Evolutionary conservation across 148 eudicot genomes (phyloP).

Genomic region (Euryodendron excelsum): DNA sequence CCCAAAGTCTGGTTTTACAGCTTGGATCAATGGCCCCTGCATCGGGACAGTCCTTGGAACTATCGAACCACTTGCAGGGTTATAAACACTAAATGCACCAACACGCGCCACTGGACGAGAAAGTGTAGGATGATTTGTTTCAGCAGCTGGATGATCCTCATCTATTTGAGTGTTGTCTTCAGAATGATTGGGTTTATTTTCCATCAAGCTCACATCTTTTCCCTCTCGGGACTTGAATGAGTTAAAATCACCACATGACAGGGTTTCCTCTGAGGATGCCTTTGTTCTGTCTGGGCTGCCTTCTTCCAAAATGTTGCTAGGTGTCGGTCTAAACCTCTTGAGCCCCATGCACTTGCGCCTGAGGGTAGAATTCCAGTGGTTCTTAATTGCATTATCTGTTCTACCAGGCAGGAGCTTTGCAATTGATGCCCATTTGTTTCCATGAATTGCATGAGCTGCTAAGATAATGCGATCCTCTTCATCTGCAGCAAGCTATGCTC

Average conservation of each 20-base stretch:
- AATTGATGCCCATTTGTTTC: conserved; percentile 84
- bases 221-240: conserved; percentile 38
- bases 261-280: conserved; percentile 64
- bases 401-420: conserved; percentile 82
- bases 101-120: conserved; percentile 65
- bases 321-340: conserved; percentile 11
- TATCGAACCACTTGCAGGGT: conserved; percentile 25
- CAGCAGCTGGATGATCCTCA: conserved; percentile 26
- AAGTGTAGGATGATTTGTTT: conserved; percentile 28
- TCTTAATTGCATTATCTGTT: conserved; percentile 89
- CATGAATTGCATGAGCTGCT: conserved; percentile 68
- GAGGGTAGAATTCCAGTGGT: conserved; percentile 88
- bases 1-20: conserved; percentile 45
- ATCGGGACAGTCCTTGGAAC: conserved; percentile 31
- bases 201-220: conserved; percentile 20
- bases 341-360: conserved; percentile 42
- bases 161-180: too few species aligned
- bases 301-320: conserved; percentile 21
- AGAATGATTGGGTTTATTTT: conserved; percentile 21
- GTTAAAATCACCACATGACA: conserved; percentile 47
- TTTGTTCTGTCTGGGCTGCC: conserved; percentile 37
- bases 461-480: conserved; percentile 68
- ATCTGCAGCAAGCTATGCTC: conserved; percentile 43
- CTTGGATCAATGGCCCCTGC: conserved; percentile 57
- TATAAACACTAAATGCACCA: conserved; percentile 64